Base-by-base conservation (phyloP, 202 grass and related monocot genomes). In the Alloteropsis angusta region DNA sequence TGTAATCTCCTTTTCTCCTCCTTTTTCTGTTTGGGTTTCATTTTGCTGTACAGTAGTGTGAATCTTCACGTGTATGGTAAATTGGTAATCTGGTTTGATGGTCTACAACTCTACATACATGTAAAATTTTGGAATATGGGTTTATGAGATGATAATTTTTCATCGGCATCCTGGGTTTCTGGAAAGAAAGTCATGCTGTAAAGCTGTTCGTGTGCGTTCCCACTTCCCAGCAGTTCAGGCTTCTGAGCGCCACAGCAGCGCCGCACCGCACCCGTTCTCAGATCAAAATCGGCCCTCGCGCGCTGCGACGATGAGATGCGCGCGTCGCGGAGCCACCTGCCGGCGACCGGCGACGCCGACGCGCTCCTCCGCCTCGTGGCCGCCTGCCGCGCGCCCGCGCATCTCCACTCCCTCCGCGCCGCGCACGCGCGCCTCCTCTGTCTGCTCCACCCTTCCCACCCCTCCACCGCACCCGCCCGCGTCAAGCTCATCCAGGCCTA, bases 401-500 rank as follows among this genome's bases (percentile, higher is more conserved):
- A 88, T 60, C 73, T 92, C 42, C 14, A 25, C 7, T 7, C 41
- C 52, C 87, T 97, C 52, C 85, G 77, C 9, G 75, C 90, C 12
- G 82, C 77, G 28, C 90, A 97, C 64, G 77, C 87, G 38, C 83
- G 62, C 54, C 87, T 90, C 28, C 82, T 85, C 76, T 50, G 26
- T 10, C 79, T 85, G 58, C 60, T 63, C 68, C 62, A 72, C 39
- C 80, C 72, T 45, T 60, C 54, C 25, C 47, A 85, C 78, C 49
- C 84, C 61, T 43, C 80, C 45, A 17, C 79, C 25, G 85, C 83
- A 26, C 69, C 66, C 60, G 68, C 78, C 5, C 83, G 39, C 45
- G 82, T 97, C 74, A 93, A 90, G 70, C 87, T 97, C 77, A 88
- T 90, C 53, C 90, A 91, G 60, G 90, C 85, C 76, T 88, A 86